A percentile compares a stretch with the other conserved stretches of the same genome.
phyloP scores from a whole-genome alignment of 2,329 filamentous ascomycete genomes.

The Curvularia spicifera region DNA sequence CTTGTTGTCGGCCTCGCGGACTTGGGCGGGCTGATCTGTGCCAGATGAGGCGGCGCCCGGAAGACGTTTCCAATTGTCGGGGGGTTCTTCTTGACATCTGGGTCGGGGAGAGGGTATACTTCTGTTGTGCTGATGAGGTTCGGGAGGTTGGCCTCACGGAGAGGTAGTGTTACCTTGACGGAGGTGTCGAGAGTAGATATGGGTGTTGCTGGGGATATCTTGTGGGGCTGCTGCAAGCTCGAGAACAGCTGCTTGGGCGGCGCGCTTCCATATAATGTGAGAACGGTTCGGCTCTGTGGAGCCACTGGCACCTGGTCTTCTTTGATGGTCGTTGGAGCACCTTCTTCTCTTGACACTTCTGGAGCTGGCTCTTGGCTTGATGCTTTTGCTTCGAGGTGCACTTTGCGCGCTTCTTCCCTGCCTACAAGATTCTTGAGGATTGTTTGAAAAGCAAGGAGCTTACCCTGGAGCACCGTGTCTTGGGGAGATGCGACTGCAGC shows the following conservation, averaged over 20 bases:
- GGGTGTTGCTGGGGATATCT: constrained; percentile 44
- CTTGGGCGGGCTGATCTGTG: constrained; percentile 73
- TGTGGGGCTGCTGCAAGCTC: constrained; percentile 69
- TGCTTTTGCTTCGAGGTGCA: constrained; percentile 14
- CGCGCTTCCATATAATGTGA: constrained; percentile 79
- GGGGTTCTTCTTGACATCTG: constrained; percentile 56
- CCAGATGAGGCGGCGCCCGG: constrained; percentile 69
- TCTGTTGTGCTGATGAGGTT: constrained; percentile 75
- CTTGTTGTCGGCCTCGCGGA: constrained; percentile 73
- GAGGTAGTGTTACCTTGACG: constrained; percentile 54
- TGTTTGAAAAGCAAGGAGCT: constrained; percentile 45
- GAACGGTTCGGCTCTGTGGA: constrained; percentile 62
- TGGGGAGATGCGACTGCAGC: constrained; percentile 43
- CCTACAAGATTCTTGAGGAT: constrained; percentile 37
- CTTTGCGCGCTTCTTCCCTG: constrained; percentile 38
- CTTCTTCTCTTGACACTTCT: constrained; percentile 20
- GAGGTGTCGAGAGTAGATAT: constrained; percentile 48
- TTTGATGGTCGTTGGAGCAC: constrained; percentile 25
- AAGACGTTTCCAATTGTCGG: constrained; percentile 77
- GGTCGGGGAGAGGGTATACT: constrained; percentile 62
- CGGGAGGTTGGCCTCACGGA: constrained; percentile 72
- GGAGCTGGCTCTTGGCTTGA: constrained; percentile 15
- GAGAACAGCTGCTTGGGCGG: constrained; percentile 81
- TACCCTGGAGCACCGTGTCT: constrained; percentile 42
- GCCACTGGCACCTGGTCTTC: constrained; percentile 27